Conservation (phyloP, 2,329 filamentous ascomycete genomes). For the Penicillium sp. region DNA sequence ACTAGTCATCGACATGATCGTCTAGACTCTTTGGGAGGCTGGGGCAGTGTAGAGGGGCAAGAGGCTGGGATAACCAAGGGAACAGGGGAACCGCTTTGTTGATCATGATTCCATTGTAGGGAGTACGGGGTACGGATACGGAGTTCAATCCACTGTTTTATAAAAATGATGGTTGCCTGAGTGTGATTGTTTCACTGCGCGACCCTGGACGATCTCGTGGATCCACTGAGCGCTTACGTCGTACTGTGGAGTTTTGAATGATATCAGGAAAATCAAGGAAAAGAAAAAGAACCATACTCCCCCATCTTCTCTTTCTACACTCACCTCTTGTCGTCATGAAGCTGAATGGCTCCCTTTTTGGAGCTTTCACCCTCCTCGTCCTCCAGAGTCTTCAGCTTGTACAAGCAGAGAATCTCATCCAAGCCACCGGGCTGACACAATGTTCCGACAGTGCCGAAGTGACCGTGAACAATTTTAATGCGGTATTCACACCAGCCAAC, state of each 20-base stretch:
- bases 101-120: not conserved
- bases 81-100: not conserved
- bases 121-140: too few relatives aligned
- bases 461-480: slow-evolving; percentile 30
- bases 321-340: slow-evolving; percentile 10
- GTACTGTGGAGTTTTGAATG: slow-evolving; percentile 14
- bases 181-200: not conserved
- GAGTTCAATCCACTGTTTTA: not conserved
- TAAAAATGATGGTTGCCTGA: slow-evolving; percentile 5
- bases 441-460: slow-evolving; percentile 21
- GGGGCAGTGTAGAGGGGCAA: slow-evolving; percentile 1
- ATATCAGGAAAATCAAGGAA: slow-evolving; percentile 8
- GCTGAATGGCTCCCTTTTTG: slow-evolving; percentile 3
- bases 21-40: not conserved
- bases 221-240: slow-evolving; percentile 13
- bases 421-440: slow-evolving; percentile 19
- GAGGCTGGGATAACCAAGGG: not conserved
- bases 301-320: not conserved
- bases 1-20: not conserved
- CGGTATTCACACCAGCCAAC: slow-evolving; percentile 46
- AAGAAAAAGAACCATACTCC: not conserved
- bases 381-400: slow-evolving; percentile 11
- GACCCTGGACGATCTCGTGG: slow-evolving; percentile 8
- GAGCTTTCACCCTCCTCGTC: slow-evolving; percentile 4
- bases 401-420: slow-evolving; percentile 16